These are phyloP conservation scores for Ceratobasidium sp. DNA, from an alignment of 1,284 basidiomycete genomes.

Conservation along the genomic window DNA sequence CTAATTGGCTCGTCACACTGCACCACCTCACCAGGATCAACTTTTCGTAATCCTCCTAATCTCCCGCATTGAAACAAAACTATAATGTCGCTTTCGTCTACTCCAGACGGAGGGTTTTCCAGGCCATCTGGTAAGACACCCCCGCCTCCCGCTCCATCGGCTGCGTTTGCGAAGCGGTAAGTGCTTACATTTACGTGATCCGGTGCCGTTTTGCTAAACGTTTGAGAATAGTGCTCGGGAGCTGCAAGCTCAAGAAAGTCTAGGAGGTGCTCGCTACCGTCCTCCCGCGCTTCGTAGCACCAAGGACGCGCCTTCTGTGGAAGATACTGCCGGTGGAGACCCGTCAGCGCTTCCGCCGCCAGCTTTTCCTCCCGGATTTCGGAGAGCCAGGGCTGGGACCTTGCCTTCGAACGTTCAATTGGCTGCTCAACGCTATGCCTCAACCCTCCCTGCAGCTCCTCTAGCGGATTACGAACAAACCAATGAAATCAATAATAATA, in stretches of 20 bases:
- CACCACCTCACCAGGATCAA: slow-evolving; percentile 8
- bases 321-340: slow-evolving; percentile 43
- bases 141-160: slow-evolving; percentile 84
- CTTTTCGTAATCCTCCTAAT: slow-evolving; percentile 26
- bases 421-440: slow-evolving; percentile 84
- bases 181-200: slow-evolving; percentile 51
- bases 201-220: slow-evolving; percentile 32
- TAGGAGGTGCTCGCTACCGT: slow-evolving; percentile 71
- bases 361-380: slow-evolving; percentile 61
- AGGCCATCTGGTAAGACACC: slow-evolving; percentile 89
- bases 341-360: slow-evolving; percentile 45
- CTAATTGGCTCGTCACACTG: slow-evolving; percentile 38
- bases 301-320: slow-evolving; percentile 42
- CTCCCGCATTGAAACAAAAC: slow-evolving; percentile 38
- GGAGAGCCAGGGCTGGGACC: slow-evolving; percentile 89
- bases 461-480: slow-evolving; percentile 54
- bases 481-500: slow-evolving; percentile 47
- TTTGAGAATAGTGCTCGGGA: slow-evolving; percentile 75
- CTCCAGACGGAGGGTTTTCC: slow-evolving; percentile 70
- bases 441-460: slow-evolving; percentile 69
- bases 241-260: slow-evolving; percentile 79
- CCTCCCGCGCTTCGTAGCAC: slow-evolving; percentile 78
- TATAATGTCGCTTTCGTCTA: slow-evolving; percentile 46
- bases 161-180: slow-evolving; percentile 88
- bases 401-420: slow-evolving; percentile 89